phyloP scores from a whole-genome alignment of 768 basidiomycete genomes.

The Tricholoma bakamatsutake region DNA sequence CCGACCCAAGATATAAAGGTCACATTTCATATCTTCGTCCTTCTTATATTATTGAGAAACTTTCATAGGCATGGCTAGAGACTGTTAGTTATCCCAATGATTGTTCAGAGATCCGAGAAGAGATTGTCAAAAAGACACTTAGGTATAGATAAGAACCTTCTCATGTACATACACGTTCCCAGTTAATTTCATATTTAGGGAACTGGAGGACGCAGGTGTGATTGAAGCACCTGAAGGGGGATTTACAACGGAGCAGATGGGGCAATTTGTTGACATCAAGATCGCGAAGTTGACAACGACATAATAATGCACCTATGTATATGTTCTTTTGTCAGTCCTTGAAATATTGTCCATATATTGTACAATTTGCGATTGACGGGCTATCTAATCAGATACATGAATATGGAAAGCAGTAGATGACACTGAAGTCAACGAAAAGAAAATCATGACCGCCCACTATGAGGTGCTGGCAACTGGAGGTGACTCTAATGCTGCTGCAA shows the following conservation, averaged over 20 bases:
- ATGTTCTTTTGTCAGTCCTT: not conserved
- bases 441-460: not conserved
- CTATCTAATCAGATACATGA: not conserved
- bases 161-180: not conserved
- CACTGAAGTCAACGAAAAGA: not conserved
- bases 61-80: constrained; percentile 69
- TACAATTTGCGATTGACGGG: not conserved
- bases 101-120: constrained; percentile 56
- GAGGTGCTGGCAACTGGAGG: constrained; percentile 1
- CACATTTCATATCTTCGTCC: not conserved
- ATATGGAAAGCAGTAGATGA: not conserved
- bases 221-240: constrained; percentile 51
- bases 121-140: constrained; percentile 66
- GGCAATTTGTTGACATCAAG: constrained; percentile 50
- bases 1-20: constrained; percentile 77
- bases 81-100: constrained; percentile 72
- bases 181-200: constrained; percentile 30
- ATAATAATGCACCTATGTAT: not conserved
- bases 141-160: constrained; percentile 32
- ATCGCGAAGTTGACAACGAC: constrained; percentile 40
- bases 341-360: not conserved
- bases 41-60: not conserved
- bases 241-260: constrained; percentile 42
- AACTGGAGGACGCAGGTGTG: constrained; percentile 73
- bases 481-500: not conserved